Evolutionary conservation across 176 grass and related monocot genomes (phyloP).

Genomic region (Zea luxurians): DNA sequence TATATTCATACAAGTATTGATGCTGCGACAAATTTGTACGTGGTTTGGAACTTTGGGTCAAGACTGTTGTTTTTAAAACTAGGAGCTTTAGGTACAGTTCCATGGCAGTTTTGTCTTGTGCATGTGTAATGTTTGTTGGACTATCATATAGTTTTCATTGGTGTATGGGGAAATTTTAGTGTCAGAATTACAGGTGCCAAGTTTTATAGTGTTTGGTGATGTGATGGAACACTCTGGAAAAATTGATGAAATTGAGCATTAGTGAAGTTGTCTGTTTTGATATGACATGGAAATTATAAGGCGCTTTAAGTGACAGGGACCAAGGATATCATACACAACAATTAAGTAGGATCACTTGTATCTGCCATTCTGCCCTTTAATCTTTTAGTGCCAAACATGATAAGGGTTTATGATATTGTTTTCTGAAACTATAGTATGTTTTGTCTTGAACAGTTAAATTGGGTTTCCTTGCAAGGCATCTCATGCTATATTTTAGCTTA

Average conservation of each 20-base stretch:
- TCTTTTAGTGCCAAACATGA: neutral
- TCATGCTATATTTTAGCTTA: slow-evolving; percentile 32
- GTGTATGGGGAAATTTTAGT: neutral
- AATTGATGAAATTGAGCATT: neutral
- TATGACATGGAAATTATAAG: neutral
- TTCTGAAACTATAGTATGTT: slow-evolving; percentile 12
- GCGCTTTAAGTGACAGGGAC: neutral
- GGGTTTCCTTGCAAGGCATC: neutral
- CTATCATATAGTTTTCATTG: neutral
- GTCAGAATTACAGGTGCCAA: neutral
- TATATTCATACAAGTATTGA: neutral
- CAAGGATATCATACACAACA: neutral
- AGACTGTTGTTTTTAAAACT: neutral
- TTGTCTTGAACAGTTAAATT: neutral
- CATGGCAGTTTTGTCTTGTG: neutral
- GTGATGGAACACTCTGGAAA: neutral
- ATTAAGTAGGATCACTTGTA: neutral
- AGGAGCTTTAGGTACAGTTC: neutral
- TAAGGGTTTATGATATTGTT: slow-evolving; percentile 7
- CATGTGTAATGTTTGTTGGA: neutral
- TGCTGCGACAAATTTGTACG: neutral
- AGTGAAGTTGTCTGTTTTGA: neutral
- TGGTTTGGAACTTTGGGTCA: neutral
- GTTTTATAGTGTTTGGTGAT: neutral
- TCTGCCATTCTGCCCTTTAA: neutral